A percentile compares a stretch with the other conserved stretches of the same genome.
Conservation (phyloP, 2,329 filamentous ascomycete genomes). For the Fusarium acutatum region DNA sequence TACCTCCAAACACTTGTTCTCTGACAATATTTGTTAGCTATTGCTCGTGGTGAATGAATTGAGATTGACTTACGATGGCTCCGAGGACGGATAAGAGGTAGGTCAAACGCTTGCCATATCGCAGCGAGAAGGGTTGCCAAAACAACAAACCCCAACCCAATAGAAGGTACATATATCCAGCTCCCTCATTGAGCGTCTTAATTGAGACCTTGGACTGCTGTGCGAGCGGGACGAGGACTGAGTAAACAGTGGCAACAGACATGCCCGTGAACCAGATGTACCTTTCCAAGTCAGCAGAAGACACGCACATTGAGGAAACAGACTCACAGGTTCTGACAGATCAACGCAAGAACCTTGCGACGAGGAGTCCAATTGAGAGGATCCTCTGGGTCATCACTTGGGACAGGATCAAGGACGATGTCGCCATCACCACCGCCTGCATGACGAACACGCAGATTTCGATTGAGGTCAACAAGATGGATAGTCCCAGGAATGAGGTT, state of each 20-base stretch:
- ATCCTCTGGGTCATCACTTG: slow-evolving; percentile 60
- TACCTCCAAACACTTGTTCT: slow-evolving; percentile 40
- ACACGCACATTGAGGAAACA: fast-evolving
- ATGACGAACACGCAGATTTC: slow-evolving; percentile 45
- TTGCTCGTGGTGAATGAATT: fast-evolving
- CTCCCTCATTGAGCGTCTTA: slow-evolving; percentile 50
- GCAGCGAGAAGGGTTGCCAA: slow-evolving; percentile 58
- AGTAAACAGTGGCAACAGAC: slow-evolving; percentile 51
- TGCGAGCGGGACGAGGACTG: slow-evolving; percentile 48
- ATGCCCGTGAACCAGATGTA: slow-evolving; percentile 53
- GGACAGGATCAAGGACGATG: slow-evolving; percentile 60
- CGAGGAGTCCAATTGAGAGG: slow-evolving; percentile 59
- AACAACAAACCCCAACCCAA: slow-evolving; percentile 56
- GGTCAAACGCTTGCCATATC: slow-evolving; percentile 52
- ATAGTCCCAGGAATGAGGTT: slow-evolving; percentile 50
- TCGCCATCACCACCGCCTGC: slow-evolving; percentile 44
- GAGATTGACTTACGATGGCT: slow-evolving; percentile 34
- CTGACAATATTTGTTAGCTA: neutral
- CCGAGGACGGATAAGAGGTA: slow-evolving; percentile 51
- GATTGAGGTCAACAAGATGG: slow-evolving; percentile 51
- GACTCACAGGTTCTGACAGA: slow-evolving; percentile 45
- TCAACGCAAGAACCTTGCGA: slow-evolving; percentile 39
- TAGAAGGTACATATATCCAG: slow-evolving; percentile 55
- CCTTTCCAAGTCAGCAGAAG: slow-evolving; percentile 22
- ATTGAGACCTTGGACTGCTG: slow-evolving; percentile 45